These are phyloP conservation scores for Pyricularia pennisetigena DNA, from an alignment of 2,329 filamentous ascomycete genomes.

Conservation along the genomic window DNA sequence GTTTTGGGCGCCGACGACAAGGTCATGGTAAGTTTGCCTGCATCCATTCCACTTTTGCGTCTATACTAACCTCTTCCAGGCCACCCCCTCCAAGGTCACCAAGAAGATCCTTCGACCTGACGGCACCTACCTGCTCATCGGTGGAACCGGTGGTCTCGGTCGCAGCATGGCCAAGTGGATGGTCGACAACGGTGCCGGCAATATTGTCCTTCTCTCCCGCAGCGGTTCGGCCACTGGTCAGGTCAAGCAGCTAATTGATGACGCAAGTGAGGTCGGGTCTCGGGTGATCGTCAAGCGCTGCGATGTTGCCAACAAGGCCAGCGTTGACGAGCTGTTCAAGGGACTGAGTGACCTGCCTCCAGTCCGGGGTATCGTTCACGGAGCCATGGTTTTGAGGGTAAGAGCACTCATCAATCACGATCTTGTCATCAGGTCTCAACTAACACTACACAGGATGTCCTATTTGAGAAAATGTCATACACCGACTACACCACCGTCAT, in stretches of 20 bases:
- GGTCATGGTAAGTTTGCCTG: conserved; percentile 20
- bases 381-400: conserved; percentile 33
- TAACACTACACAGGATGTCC: conserved; percentile 23
- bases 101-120: conserved; percentile 25
- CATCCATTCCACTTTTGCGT: background rate
- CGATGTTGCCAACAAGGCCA: conserved; percentile 32
- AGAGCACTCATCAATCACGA: conserved; percentile 4
- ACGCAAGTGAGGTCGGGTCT: conserved; percentile 26
- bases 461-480: conserved; percentile 43
- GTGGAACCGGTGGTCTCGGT: conserved; percentile 40
- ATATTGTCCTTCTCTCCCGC: conserved; percentile 39
- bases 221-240: conserved; percentile 30
- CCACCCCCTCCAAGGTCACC: conserved; percentile 8
- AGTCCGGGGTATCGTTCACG: conserved; percentile 34
- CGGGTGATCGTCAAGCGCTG: conserved; percentile 35
- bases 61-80: conserved; percentile 2
- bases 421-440: background rate
- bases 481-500: conserved; percentile 36
- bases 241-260: conserved; percentile 28
- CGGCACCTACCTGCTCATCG: conserved; percentile 39
- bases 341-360: conserved; percentile 25
- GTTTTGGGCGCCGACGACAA: conserved; percentile 28
- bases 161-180: conserved; percentile 39
- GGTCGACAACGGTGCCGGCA: conserved; percentile 34
- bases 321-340: conserved; percentile 26